phyloP scores from a whole-genome alignment of 352 stramenopile genomes.

The Phytophthora sp. region DNA sequence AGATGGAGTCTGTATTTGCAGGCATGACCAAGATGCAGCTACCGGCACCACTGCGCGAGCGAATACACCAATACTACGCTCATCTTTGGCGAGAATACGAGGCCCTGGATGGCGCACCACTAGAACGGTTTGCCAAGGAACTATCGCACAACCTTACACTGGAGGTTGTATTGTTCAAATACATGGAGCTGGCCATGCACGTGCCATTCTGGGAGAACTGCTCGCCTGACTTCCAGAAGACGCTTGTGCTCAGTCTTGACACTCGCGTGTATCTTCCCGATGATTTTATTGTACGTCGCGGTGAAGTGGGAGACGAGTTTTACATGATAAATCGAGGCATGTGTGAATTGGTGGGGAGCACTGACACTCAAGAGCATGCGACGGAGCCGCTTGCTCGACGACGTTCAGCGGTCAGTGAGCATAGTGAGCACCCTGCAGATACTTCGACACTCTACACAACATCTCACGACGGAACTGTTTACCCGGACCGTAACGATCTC shows the following conservation, averaged over 20 bases:
- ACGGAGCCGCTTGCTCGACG: conserved; percentile 25
- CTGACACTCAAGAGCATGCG: conserved; percentile 27
- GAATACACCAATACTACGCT: conserved; percentile 78
- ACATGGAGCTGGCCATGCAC: conserved; percentile 57
- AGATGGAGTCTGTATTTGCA: conserved; percentile 61
- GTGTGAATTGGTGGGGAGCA: conserved; percentile 42
- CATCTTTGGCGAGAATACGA: conserved; percentile 75
- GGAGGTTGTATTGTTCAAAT: conserved; percentile 79
- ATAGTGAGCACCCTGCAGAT: conserved; percentile 9
- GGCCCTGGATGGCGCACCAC: conserved; percentile 53
- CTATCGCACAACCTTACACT: conserved; percentile 67
- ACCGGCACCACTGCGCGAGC: conserved; percentile 47
- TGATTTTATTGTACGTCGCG: conserved; percentile 61
- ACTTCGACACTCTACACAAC: conserved; percentile 31
- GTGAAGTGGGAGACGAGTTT: conserved; percentile 56
- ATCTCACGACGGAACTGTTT: conserved; percentile 23
- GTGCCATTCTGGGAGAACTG: conserved; percentile 53
- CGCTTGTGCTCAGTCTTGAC: conserved; percentile 48
- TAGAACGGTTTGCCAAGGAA: conserved; percentile 57
- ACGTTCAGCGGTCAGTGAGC: conserved; percentile 8
- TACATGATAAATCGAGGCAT: conserved; percentile 71
- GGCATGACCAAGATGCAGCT: conserved; percentile 63
- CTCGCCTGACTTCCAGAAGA: conserved; percentile 61
- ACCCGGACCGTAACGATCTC: conserved; percentile 21
- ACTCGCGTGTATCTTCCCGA: conserved; percentile 66